Evolutionary conservation across 169 alveolate species (phyloP), one percentile per base, ranked within the genome.

Genomic region (Eimeria zaria): DNA sequence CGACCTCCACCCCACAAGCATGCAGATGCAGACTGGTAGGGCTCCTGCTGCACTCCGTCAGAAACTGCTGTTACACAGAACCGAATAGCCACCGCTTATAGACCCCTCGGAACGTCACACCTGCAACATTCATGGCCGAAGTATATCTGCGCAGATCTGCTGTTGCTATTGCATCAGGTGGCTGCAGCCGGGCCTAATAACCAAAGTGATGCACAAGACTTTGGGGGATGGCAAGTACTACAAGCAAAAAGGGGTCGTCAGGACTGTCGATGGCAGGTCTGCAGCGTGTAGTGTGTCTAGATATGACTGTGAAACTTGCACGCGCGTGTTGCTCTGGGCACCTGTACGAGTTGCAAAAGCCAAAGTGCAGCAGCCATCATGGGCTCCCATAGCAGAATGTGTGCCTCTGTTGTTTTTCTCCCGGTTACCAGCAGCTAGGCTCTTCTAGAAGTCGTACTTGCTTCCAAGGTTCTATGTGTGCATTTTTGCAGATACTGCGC

Each of bases 171-270:
- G 48, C 69, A 27, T 33, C 83, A 87, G 97, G 97, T 95, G 97
- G 97, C 27, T 88, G 48, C 69, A 80, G 51, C 76, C 73, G 14
- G 92, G 92, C 30, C 39, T 88, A 74, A 36, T 95, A 1, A 95
- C 87, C 80, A 95, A 95, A 46, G 95, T 88, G 78, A 58, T 95
- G 87, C 95, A 87, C 78, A 71, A 74, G 67, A 71, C 81, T 22
- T 58, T 95, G 76, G 97, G 95, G 8, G 97, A 87, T 36, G 97
- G 97, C 22, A 64, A 27, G 30, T 95, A 87, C 67, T 95, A 87
- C 95, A 95, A 78, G 78, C 89, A 95, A 76, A 95, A 95, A 41
- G 97, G 97, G 53, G 64, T 20, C 33, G 78, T 95, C 74, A 60
- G 39, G 46, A 0, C 53, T 14, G 95, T 95, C 60, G 96, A 93